These are phyloP conservation scores for Salix caprea DNA, from an alignment of 345 rosid genomes.

Conservation along the genomic window DNA sequence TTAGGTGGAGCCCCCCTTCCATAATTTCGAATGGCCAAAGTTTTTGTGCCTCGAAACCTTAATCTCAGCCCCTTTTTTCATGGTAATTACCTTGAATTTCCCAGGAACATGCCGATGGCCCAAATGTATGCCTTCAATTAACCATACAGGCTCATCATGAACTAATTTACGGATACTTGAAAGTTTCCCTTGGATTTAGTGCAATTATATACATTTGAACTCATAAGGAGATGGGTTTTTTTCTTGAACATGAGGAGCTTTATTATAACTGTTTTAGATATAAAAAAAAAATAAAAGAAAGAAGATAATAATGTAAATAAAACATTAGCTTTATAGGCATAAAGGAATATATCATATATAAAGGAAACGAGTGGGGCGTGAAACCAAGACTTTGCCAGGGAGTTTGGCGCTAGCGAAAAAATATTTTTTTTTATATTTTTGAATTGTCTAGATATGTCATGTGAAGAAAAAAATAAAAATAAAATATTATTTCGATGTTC, in stretches of 20 bases:
- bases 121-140: background rate
- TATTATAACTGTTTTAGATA: too few species aligned
- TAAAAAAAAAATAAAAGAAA: too few species aligned
- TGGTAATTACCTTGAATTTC: conserved; percentile 8
- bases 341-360: background rate
- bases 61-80: background rate
- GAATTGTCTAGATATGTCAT: too few species aligned
- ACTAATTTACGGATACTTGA: background rate
- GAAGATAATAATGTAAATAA: background rate
- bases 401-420: too few species aligned
- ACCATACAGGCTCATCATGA: background rate
- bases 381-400: too few species aligned
- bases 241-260: background rate
- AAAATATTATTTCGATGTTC: too few species aligned
- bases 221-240: background rate
- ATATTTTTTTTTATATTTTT: too few species aligned
- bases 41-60: conserved; percentile 12
- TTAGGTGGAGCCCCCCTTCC: conserved; percentile 25
- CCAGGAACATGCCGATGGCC: background rate
- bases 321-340: background rate
- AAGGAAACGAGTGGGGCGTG: background rate
- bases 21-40: conserved; percentile 8
- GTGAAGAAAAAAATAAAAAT: too few species aligned
- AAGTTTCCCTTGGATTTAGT: background rate
- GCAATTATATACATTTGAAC: background rate